Evolutionary conservation across 176 grass and related monocot species (phyloP).

Genomic region (Oropetium thomaeum): DNA sequence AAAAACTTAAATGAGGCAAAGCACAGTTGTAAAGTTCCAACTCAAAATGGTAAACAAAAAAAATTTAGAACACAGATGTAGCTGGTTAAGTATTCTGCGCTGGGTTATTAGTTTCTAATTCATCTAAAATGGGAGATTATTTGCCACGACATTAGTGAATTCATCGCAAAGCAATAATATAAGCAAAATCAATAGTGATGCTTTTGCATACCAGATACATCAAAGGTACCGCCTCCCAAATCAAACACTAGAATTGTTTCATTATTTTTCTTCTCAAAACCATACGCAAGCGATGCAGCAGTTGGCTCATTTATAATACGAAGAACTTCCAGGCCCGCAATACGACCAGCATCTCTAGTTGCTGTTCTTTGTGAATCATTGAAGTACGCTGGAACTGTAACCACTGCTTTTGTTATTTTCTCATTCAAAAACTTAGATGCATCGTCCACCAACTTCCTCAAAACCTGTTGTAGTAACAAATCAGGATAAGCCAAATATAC

Average conservation of each 20-base stretch:
- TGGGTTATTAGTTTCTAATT: neutral
- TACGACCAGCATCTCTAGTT: constrained; percentile 97
- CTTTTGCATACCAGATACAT: constrained; percentile 79
- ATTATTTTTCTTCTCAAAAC: constrained; percentile 98
- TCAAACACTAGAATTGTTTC: constrained; percentile 98
- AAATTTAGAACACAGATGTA: neutral
- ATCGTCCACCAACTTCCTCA: constrained; percentile 94
- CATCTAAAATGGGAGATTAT: neutral
- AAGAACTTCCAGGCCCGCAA: constrained; percentile 98
- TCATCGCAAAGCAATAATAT: constrained; percentile 2
- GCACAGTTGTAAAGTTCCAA: neutral
- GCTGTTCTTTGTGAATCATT: constrained; percentile 98
- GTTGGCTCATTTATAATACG: constrained; percentile 99
- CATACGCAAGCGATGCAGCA: constrained; percentile 95
- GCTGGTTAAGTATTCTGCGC: neutral
- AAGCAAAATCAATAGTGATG: constrained; percentile 1
- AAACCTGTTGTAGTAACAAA: constrained; percentile 50
- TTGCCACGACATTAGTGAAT: neutral
- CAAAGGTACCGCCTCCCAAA: constrained; percentile 96
- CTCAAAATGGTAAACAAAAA: neutral
- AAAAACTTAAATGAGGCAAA: neutral
- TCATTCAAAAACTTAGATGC: constrained; percentile 98
- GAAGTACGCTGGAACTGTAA: constrained; percentile 97
- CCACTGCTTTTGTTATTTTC: constrained; percentile 96
- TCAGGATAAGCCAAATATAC: neutral